Base-by-base conservation (phyloP, 1,284 basidiomycete species). In the Cutaneotrichosporon sp. region DNA sequence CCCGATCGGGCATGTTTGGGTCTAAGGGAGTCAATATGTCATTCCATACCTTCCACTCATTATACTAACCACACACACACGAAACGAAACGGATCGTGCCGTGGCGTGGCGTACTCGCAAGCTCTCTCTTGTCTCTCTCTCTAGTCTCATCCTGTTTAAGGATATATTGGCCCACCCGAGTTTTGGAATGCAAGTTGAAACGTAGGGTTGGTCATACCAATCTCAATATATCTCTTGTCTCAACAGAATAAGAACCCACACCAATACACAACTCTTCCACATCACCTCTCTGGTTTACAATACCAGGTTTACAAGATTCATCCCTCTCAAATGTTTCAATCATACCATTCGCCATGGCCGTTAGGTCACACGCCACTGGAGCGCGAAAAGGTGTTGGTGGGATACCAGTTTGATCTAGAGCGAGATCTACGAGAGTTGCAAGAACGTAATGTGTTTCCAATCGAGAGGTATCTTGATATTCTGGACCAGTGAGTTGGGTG, bases 291-390 rank as follows among this genome's bases (percentile, higher is more conserved):
- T 18, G 18, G 18, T 18, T n/a, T 46, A 46, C 18, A 46, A n/a
- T 46, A 18, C 18, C 42, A 18, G 7, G 18, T n/a, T 18, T 8
- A 2, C 5, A 36, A 13, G 1, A 31, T 22, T 31, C 5, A 5
- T 34, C 18, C 14, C 30, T 5, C 31, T 31, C 6, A 30, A 10
- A 56, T 56, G 55, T 56, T 56, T 14, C 55, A 56, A 8, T 21
- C 38, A 14, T 56, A 56, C 55, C 21, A 30, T 38, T 56, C 36
- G 11, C 38, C 55, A 14, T 56, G 55, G 55, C 55, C 55, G 10
- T 9, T 56, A 5, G 55, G 55, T 11, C 55, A 56, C 38, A 36
- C 38, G 38, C 55, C 55, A 11, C n/a, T 42, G 13, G 16, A 38
- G 18, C 38, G 36, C 21, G 38, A 26, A 21, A 56, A 56, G 55